Evolutionary conservation across 345 rosid genomes (phyloP).

Genomic region (Trapa incisa): DNA sequence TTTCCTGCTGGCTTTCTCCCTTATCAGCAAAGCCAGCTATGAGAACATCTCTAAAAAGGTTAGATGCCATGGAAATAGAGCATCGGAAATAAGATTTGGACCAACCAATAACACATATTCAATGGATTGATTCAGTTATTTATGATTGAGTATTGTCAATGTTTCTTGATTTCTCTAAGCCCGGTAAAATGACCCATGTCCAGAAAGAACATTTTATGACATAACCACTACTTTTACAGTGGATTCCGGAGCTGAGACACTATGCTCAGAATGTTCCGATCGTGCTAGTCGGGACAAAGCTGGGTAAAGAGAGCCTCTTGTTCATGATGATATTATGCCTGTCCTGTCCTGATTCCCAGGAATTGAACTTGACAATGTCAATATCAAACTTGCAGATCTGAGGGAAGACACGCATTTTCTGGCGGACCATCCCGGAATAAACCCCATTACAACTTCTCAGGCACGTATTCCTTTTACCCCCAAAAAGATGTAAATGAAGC

Average conservation of each 20-base stretch:
- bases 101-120: too few species aligned
- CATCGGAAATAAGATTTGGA: too few species aligned
- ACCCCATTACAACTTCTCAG: constrained; percentile 5
- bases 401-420: constrained; percentile 11
- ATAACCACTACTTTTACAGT: constrained; percentile 3
- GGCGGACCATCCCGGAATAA: constrained; percentile 7
- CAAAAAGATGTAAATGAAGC: background rate
- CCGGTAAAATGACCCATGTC: too few species aligned
- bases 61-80: background rate
- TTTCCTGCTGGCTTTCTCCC: constrained; percentile 46
- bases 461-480: background rate
- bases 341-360: background rate
- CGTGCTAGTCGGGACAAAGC: constrained; percentile 14
- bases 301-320: constrained; percentile 6
- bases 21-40: constrained; percentile 46
- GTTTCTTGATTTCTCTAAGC: too few species aligned
- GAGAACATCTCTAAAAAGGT: constrained; percentile 46
- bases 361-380: background rate
- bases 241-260: constrained; percentile 13
- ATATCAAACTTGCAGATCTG: background rate
- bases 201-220: background rate
- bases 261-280: constrained; percentile 8
- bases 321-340: background rate
- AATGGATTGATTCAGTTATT: too few species aligned
- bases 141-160: too few species aligned